Evolutionary conservation across 495 filamentous ascomycete genomes (phyloP), one percentile per base, ranked within the genome.

Genomic region (Penicillium lagena): DNA sequence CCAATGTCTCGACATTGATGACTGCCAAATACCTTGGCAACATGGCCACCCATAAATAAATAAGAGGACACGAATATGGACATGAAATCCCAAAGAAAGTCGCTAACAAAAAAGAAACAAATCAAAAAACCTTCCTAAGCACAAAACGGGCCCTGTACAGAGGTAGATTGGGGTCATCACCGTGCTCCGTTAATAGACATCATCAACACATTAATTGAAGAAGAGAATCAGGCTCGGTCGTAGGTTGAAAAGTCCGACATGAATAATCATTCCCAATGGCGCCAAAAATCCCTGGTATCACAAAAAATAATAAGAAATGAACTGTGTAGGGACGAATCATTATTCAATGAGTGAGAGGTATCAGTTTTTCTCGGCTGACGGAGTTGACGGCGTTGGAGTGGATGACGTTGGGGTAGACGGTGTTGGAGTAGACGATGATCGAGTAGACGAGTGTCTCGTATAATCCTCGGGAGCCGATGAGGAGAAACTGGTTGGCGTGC

Each of bases 391-490:
- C 9, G 40, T 38, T 9, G 30, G 29, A 9, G 32, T 9, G 2
- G 9, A 40, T 30, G 39, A 36, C 7, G 40, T 40, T 12, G 33
- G 29, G 9, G 32, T 34, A 10, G 9, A 42, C 29, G 39, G 38
- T 8, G 40, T 40, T 12, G 33, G 29, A 9, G 32, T 34, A 10
- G 9, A 42, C 27, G 39, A 37, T 6, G 40, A 38, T 9, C 22
- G 29, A 9, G 35, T 40, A 12, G 35, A 39, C 14, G 42, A 46
- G 22, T 37, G 52, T 30, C 49, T 55, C 33, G 55, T 44, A 33
- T n/a, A n/a, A n/a, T 68, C 60, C 33, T 68, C 66, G 2, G 66
- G 68, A 32, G 58, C 55, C 2, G 61, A 59, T 7, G 67, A 70
- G 2, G 66, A 64, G 12, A 56, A 41, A 38, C 67, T 67, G 22